A percentile compares a stretch with the other conserved stretches of the same genome.
Evolutionary conservation across 257 asterid species (phyloP).

Genomic region (Solanum paucissectum): DNA sequence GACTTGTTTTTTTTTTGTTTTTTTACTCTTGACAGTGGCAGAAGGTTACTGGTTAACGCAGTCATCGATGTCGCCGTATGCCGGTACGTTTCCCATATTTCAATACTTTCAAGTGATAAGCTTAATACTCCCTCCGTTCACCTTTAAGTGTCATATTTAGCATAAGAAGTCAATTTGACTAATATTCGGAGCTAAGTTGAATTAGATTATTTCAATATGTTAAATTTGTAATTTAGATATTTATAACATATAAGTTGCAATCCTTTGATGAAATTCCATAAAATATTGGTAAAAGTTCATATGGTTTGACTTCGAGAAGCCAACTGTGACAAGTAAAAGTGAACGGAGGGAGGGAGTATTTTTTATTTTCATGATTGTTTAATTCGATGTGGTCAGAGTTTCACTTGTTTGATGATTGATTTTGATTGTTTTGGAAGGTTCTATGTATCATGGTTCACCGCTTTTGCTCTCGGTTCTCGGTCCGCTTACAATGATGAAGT

Average conservation of each 20-base stretch:
- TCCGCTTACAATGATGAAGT: conserved; percentile 67
- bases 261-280: neutral
- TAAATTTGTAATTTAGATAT: neutral
- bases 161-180: neutral
- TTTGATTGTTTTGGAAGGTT: conserved; percentile 38
- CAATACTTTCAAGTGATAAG: neutral
- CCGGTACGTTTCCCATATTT: conserved; percentile 38
- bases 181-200: neutral
- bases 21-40: conserved; percentile 40
- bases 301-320: neutral
- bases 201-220: neutral
- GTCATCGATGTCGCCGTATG: conserved; percentile 74
- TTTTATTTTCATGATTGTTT: neutral
- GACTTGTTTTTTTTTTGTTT: neutral
- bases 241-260: neutral
- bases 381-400: neutral
- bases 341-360: neutral
- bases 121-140: neutral
- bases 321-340: neutral
- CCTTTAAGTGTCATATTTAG: neutral
- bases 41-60: conserved; percentile 96
- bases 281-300: neutral
- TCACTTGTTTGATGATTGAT: neutral
- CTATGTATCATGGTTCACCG: conserved; percentile 98
- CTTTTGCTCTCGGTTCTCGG: conserved; percentile 68